A percentile compares a stretch with the other conserved stretches of the same genome.
Evolutionary conservation across 495 filamentous ascomycete genomes (phyloP).

Genomic region (Parachaetomium inaequale): DNA sequence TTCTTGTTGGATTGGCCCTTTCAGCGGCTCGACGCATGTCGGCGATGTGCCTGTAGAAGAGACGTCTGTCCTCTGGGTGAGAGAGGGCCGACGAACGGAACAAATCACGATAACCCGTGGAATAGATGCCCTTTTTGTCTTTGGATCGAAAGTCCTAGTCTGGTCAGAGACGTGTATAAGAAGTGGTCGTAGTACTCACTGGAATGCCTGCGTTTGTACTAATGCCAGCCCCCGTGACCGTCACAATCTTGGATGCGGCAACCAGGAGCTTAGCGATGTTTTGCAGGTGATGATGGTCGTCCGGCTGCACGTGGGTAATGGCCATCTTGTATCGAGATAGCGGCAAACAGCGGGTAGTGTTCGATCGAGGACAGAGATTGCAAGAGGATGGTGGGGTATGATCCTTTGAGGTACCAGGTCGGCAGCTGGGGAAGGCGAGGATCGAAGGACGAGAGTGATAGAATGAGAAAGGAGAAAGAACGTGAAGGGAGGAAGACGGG

Average conservation of each 20-base stretch:
- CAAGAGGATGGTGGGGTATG: neutral
- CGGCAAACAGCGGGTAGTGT: neutral
- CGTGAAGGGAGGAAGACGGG: constrained; percentile 17
- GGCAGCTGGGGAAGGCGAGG: neutral
- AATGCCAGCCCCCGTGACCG: constrained; percentile 17
- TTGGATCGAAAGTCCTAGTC: constrained; percentile 17
- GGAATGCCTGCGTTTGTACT: constrained; percentile 22
- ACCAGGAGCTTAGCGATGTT: neutral
- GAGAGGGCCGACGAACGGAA: constrained; percentile 17
- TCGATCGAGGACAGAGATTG: neutral
- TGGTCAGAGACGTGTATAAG: constrained; percentile 8
- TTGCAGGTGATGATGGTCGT: constrained; percentile 14
- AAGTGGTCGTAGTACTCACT: constrained; percentile 11
- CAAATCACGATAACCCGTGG: constrained; percentile 10
- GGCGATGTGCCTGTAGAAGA: constrained; percentile 18
- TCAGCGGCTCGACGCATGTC: constrained; percentile 15
- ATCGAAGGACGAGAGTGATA: neutral
- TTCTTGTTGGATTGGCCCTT: constrained; percentile 13
- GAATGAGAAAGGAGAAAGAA: constrained; percentile 9
- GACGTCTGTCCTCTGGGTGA: constrained; percentile 12
- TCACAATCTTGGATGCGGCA: constrained; percentile 18
- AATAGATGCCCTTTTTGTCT: constrained; percentile 16
- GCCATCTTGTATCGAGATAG: constrained; percentile 6
- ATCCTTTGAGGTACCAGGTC: neutral
- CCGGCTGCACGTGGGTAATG: constrained; percentile 9